Evolutionary conservation across 495 filamentous ascomycete genomes (phyloP).

Genomic region (Hyaloscypha variabilis): DNA sequence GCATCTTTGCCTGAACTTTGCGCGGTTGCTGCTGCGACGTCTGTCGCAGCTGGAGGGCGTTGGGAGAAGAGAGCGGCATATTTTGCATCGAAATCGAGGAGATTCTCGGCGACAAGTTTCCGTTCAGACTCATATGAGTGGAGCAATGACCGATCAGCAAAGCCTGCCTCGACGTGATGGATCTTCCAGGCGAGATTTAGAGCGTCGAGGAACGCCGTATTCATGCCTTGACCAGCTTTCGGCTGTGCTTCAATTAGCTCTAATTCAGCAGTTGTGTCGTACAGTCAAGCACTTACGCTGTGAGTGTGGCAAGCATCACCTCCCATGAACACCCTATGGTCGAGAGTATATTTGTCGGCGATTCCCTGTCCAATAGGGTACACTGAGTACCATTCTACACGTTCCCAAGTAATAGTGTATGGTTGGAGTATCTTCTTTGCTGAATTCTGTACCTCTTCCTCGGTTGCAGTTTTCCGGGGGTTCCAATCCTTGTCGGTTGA

Average conservation of each 20-base stretch:
- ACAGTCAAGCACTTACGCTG: conserved; percentile 41
- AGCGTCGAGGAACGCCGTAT: conserved; percentile 79
- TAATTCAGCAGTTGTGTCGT: not conserved
- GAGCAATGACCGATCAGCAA: conserved; percentile 59
- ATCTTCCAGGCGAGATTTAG: conserved; percentile 88
- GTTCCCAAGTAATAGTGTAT: conserved; percentile 70
- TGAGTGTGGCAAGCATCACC: conserved; percentile 87
- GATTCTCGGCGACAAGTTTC: conserved; percentile 66
- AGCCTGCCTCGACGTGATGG: conserved; percentile 66
- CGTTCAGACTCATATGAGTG: conserved; percentile 74
- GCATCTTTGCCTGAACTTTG: conserved; percentile 27
- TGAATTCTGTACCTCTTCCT: conserved; percentile 65
- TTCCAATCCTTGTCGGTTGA: conserved; percentile 64
- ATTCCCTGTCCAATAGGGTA: conserved; percentile 79
- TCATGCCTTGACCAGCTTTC: conserved; percentile 87
- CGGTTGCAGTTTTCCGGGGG: conserved; percentile 62
- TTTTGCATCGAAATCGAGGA: conserved; percentile 73
- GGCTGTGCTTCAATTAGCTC: conserved; percentile 45
- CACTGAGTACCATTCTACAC: conserved; percentile 68
- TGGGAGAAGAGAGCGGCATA: conserved; percentile 70
- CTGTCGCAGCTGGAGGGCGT: conserved; percentile 53
- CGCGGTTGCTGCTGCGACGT: conserved; percentile 47
- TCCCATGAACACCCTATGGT: conserved; percentile 72
- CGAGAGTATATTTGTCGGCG: conserved; percentile 64
- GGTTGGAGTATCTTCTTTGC: conserved; percentile 69